Conservation (phyloP, 306 rosid genomes). For the Quercus berberidifolia region DNA sequence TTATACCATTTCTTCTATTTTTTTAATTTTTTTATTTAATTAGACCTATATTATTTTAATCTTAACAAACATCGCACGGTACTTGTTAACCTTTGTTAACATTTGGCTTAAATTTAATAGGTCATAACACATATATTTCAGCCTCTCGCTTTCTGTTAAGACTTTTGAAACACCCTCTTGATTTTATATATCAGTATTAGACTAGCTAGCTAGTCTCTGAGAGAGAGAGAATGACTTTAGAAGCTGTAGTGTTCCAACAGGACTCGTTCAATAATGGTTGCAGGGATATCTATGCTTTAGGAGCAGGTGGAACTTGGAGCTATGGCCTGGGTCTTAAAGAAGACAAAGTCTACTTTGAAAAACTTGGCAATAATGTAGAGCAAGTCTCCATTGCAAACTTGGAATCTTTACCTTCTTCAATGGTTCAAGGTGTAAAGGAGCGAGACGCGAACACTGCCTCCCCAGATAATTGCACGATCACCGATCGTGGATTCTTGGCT, state of each 20-base stretch:
- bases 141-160: not conserved
- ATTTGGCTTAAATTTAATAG: not conserved
- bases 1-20: no score
- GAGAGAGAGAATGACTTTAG: slow-evolving; percentile 17
- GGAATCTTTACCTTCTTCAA: slow-evolving; percentile 14
- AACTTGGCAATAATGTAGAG: not conserved
- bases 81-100: no score
- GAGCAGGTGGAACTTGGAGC: slow-evolving; percentile 12
- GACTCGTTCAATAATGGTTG: not conserved
- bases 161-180: not conserved
- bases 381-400: not conserved
- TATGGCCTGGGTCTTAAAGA: slow-evolving; percentile 5
- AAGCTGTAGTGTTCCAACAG: slow-evolving; percentile 21
- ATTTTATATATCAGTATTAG: not conserved
- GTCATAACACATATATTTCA: not conserved
- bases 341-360: slow-evolving; percentile 1
- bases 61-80: no score
- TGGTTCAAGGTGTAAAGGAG: not conserved
- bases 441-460: not conserved
- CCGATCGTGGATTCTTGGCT: not conserved
- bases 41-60: no score
- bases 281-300: slow-evolving; percentile 7
- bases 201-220: not conserved
- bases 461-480: not conserved
- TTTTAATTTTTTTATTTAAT: no score